Conservation (phyloP, 2,329 filamentous ascomycete genomes). For the Botryotinia convoluta region DNA sequence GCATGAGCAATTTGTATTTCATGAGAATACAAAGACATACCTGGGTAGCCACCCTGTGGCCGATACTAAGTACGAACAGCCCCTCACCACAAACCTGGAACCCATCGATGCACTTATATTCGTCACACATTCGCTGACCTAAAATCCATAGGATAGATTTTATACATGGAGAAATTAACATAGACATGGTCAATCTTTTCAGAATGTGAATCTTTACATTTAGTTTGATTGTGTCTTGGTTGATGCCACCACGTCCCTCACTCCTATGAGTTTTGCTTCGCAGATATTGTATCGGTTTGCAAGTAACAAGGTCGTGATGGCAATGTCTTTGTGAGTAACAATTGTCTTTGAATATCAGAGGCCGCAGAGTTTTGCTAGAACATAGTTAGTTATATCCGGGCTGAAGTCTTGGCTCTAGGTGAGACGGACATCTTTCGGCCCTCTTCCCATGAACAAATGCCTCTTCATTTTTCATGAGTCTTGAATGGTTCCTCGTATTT, state of each 20-base stretch:
- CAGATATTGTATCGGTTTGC: not conserved
- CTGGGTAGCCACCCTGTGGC: not conserved
- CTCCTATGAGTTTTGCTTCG: not conserved
- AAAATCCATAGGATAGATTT: not conserved
- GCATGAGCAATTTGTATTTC: not conserved
- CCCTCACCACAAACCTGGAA: not conserved
- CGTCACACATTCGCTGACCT: not conserved
- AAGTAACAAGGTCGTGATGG: not conserved
- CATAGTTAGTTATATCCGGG: not conserved
- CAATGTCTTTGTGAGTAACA: not conserved
- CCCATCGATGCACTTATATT: not conserved
- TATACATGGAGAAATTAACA: not conserved
- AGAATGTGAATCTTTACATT: not conserved
- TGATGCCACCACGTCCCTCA: not conserved
- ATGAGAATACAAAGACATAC: no score
- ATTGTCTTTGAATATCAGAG: not conserved
- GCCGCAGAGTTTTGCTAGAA: not conserved
- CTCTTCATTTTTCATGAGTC: not conserved
- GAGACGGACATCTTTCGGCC: not conserved
- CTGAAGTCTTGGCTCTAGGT: not conserved
- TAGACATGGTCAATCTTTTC: not conserved
- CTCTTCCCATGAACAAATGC: not conserved
- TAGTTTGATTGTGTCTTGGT: not conserved
- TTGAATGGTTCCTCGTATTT: not conserved
- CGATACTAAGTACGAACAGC: not conserved